Evolutionary conservation across 176 grass and related monocot species (phyloP).

Genomic region (Musa troglodytarum): DNA sequence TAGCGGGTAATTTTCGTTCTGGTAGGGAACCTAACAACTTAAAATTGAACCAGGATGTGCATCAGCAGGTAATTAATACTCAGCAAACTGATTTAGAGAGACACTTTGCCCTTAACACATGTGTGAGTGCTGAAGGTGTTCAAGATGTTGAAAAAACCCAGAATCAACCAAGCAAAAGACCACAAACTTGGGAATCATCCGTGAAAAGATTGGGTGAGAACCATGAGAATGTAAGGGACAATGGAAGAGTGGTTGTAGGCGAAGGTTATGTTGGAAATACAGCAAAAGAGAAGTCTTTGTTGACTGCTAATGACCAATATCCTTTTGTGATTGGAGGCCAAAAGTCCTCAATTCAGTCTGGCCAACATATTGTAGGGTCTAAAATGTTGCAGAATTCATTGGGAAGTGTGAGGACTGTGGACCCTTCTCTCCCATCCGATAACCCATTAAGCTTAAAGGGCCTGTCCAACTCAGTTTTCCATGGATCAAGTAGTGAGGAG

Average conservation of each 20-base stretch:
- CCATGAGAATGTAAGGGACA: not conserved
- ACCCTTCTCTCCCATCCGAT: not conserved
- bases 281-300: not conserved
- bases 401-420: not conserved
- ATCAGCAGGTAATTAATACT: not conserved
- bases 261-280: not conserved
- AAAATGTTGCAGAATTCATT: not conserved
- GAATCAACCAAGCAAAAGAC: not conserved
- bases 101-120: not conserved
- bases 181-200: slow-evolving; percentile 1
- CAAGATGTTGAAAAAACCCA: slow-evolving; percentile 7
- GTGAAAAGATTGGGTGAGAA: not conserved
- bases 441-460: slow-evolving; percentile 5
- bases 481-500: slow-evolving; percentile 9
- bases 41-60: slow-evolving; percentile 2
- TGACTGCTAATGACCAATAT: not conserved
- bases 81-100: slow-evolving; percentile 7
- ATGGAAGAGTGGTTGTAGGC: not conserved
- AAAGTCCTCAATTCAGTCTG: slow-evolving; percentile 5
- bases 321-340: not conserved
- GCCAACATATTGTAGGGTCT: slow-evolving; percentile 11
- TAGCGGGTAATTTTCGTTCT: slow-evolving; percentile 7
- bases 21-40: slow-evolving; percentile 4
- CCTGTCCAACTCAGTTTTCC: not conserved
- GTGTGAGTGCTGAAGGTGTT: not conserved